A percentile compares a stretch with the other conserved stretches of the same genome.
Evolutionary conservation across 352 stramenopile species (phyloP).

Genomic region (Elongisporangium anandrum): DNA sequence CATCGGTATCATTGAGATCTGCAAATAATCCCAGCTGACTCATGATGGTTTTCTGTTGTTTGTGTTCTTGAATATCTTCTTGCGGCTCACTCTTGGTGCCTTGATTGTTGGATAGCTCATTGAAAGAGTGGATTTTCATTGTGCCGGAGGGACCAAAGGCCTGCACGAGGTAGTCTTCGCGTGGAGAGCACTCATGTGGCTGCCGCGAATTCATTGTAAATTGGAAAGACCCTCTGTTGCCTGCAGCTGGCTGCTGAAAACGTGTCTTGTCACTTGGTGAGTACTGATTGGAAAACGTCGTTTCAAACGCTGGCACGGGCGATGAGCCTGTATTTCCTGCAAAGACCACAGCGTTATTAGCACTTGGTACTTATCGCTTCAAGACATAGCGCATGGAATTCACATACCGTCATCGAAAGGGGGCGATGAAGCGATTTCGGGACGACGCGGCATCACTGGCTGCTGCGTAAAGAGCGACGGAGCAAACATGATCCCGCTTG

Average conservation of each 20-base stretch:
- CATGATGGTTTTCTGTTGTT: background rate
- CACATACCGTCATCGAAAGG: conserved; percentile 23
- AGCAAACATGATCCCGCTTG: background rate
- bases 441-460: conserved; percentile 13
- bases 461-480: conserved; percentile 1
- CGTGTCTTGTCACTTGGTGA: background rate
- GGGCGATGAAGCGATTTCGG: conserved; percentile 10
- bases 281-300: conserved; percentile 5
- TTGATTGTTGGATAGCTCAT: background rate
- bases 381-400: conserved; percentile 7
- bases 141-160: conserved; percentile 48
- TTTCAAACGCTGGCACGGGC: background rate
- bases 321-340: background rate
- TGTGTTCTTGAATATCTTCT: background rate
- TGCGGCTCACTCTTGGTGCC: background rate
- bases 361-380: background rate
- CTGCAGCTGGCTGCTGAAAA: background rate
- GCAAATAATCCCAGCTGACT: background rate
- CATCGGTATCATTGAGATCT: background rate
- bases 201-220: conserved; percentile 11
- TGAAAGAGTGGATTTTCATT: conserved; percentile 35
- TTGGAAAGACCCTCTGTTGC: background rate
- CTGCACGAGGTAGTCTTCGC: conserved; percentile 67
- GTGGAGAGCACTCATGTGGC: conserved; percentile 45
- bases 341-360: too few relatives aligned